These are phyloP conservation scores for Leccinum rimulosum DNA, from an alignment of 768 basidiomycete genomes.

Conservation along the genomic window DNA sequence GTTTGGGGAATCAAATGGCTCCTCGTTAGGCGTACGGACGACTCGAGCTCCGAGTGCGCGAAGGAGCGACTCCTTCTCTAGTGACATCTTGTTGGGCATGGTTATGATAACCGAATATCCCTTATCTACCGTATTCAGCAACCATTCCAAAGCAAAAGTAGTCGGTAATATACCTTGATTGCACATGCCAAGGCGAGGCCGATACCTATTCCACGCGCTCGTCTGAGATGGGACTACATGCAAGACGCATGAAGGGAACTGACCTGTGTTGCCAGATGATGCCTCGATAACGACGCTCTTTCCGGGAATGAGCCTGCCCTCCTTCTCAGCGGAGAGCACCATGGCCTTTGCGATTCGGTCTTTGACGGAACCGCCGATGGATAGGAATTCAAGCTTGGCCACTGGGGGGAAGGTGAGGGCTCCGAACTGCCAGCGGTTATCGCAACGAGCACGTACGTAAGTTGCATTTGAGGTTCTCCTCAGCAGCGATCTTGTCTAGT, in stretches of 20 bases:
- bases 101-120: constrained; percentile 90
- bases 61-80: constrained; percentile 91
- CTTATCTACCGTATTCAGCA: constrained; percentile 84
- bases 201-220: constrained; percentile 54
- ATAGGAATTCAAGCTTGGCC: constrained; percentile 88
- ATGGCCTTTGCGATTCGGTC: constrained; percentile 96
- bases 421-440: neutral
- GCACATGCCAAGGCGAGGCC: constrained; percentile 92
- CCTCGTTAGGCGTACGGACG: constrained; percentile 88
- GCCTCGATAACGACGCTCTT: constrained; percentile 94
- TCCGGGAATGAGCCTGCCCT: constrained; percentile 82
- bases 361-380: constrained; percentile 92
- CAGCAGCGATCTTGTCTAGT: constrained; percentile 72
- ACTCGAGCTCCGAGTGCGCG: constrained; percentile 93
- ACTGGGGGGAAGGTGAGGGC: constrained; percentile 42
- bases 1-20: constrained; percentile 84
- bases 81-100: constrained; percentile 93
- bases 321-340: constrained; percentile 90
- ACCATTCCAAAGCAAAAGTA: constrained; percentile 21
- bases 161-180: constrained; percentile 66
- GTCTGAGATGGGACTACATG: neutral
- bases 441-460: constrained; percentile 56
- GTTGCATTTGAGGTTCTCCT: constrained; percentile 83
- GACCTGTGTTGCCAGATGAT: constrained; percentile 94
- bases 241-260: constrained; percentile 17